These are phyloP conservation scores for Coemansia sp. DNA, from an alignment of 192 early-diverging fungal genomes.

Conservation along the genomic window DNA sequence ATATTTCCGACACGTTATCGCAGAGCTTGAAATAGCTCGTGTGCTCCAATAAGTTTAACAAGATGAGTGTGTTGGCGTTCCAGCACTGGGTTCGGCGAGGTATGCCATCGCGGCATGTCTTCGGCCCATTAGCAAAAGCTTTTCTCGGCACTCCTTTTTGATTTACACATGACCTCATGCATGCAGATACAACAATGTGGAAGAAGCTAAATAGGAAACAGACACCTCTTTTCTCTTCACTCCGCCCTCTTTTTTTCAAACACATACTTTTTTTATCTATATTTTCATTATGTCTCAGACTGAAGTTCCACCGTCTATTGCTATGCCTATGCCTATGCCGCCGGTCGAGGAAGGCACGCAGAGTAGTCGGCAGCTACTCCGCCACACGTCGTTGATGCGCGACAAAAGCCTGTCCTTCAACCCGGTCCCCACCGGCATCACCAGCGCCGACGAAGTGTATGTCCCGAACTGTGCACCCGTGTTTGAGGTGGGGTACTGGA, in stretches of 20 bases:
- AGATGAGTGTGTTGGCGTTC: no score
- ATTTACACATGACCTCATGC: no score
- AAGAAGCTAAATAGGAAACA: neutral
- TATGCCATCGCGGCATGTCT: no score
- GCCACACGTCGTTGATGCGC: slow-evolving; percentile 46
- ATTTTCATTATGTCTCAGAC: neutral
- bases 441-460: slow-evolving; percentile 8
- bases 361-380: slow-evolving; percentile 25
- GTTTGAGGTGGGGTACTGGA: slow-evolving; percentile 58
- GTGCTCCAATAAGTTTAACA: no score
- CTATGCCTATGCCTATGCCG: neutral
- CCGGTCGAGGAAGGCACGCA: neutral
- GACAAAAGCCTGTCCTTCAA: slow-evolving; percentile 34
- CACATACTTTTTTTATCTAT: neutral
- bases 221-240: neutral
- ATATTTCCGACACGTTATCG: no score
- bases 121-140: no score
- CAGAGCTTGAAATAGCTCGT: no score
- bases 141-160: no score
- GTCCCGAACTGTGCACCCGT: slow-evolving; percentile 53
- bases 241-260: neutral
- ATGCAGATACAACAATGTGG: no score
- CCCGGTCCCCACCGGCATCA: neutral
- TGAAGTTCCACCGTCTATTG: neutral
- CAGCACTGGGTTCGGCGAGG: no score